Evolutionary conservation across 129 eudicot genomes (phyloP).

Genomic region (sunflower (Helianthus annuus)): DNA sequence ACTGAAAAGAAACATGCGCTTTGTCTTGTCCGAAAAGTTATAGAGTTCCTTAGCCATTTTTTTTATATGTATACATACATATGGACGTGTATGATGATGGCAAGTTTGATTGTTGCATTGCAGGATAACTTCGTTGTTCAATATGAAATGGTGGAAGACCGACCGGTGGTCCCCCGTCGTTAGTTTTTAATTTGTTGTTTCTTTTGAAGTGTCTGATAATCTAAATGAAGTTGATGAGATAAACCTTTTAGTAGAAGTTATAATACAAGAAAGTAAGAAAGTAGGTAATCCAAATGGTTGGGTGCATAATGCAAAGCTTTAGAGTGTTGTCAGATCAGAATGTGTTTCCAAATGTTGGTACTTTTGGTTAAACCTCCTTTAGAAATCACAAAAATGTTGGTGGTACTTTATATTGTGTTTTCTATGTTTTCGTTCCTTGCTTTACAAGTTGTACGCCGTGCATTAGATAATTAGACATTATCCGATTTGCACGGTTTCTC

Average conservation of each 20-base stretch:
- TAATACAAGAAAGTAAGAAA: conserved; percentile 10
- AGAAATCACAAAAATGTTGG: conserved; percentile 26
- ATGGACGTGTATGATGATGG: conserved; percentile 4
- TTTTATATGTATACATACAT: not conserved
- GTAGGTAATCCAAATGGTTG: conserved; percentile 36
- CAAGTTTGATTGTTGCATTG: conserved; percentile 23
- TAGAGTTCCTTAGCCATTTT: not conserved
- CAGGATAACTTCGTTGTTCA: conserved; percentile 84
- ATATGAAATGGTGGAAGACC: conserved; percentile 82
- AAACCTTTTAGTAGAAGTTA: conserved; percentile 29
- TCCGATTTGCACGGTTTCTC: not conserved
- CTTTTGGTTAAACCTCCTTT: conserved; percentile 13
- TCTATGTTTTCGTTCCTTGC: conserved; percentile 1
- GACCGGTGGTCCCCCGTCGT: conserved; percentile 62
- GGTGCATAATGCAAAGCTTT: conserved; percentile 25
- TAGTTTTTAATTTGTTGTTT: not conserved
- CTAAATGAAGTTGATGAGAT: conserved; percentile 17
- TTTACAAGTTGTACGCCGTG: conserved; percentile 2
- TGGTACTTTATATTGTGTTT: conserved; percentile 15
- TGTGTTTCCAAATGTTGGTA: conserved; percentile 15
- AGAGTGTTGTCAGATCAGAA: conserved; percentile 21
- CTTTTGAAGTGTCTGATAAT: conserved; percentile 11
- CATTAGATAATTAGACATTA: too few relatives aligned
- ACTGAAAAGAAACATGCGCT: not conserved
- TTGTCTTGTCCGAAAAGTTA: not conserved